A percentile compares a stretch with the other conserved stretches of the same genome.
Evolutionary conservation across 768 basidiomycete genomes (phyloP).

Genomic region (Lactifluus rugatus): DNA sequence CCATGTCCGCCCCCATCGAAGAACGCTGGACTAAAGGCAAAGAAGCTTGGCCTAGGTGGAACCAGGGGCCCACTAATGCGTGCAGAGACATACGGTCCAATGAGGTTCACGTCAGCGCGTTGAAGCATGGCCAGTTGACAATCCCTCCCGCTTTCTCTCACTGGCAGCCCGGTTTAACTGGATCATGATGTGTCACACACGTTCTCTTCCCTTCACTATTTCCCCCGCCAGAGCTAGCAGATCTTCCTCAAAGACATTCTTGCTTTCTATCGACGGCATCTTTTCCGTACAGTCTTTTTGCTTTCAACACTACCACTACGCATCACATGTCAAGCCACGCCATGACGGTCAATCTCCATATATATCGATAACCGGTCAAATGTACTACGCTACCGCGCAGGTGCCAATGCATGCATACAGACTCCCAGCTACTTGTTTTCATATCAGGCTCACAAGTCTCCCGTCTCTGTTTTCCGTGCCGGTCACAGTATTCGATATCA

Average conservation of each 20-base stretch:
- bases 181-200: not conserved
- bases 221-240: not conserved
- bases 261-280: not conserved
- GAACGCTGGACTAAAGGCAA: slow-evolving; percentile 43
- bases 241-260: not conserved
- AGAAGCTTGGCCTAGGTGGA: slow-evolving; percentile 36
- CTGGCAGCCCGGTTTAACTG: not conserved
- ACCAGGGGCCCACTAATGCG: slow-evolving; percentile 36
- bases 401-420: slow-evolving; percentile 5
- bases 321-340: slow-evolving; percentile 4
- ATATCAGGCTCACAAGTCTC: slow-evolving; percentile 1
- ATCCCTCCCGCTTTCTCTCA: not conserved
- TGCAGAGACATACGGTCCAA: slow-evolving; percentile 62
- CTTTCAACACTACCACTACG: not conserved
- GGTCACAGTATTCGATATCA: slow-evolving; percentile 1
- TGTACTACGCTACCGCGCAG: slow-evolving; percentile 10
- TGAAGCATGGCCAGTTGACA: slow-evolving; percentile 23
- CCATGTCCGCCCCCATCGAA: slow-evolving; percentile 79
- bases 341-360: not conserved
- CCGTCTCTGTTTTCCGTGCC: not conserved
- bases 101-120: slow-evolving; percentile 33
- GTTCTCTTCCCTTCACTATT: not conserved
- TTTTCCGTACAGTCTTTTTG: not conserved
- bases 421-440: slow-evolving; percentile 9
- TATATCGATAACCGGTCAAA: slow-evolving; percentile 9